Conservation (phyloP, 257 asterid genomes). For the Solanum pimpinellifolium region DNA sequence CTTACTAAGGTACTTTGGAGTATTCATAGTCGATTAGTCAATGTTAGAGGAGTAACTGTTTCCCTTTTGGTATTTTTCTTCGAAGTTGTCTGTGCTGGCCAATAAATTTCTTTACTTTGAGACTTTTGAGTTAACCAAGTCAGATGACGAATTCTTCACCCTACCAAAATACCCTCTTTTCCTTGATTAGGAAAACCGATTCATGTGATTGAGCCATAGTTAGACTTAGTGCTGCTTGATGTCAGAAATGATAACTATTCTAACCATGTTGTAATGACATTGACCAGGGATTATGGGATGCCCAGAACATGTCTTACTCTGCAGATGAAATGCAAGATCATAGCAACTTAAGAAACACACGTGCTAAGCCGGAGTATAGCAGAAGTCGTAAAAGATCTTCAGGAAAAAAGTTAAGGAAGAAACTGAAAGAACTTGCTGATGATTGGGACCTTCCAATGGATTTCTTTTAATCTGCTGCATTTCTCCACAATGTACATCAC, state of each 20-base stretch:
- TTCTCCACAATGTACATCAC: not conserved
- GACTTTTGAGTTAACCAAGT: not conserved
- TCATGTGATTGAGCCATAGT: not conserved
- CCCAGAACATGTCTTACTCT: constrained; percentile 14
- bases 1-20: constrained; percentile 41
- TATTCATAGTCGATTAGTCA: not conserved
- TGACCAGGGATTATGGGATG: constrained; percentile 46
- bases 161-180: not conserved
- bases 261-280: not conserved
- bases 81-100: not conserved
- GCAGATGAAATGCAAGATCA: constrained; percentile 20
- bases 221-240: not conserved
- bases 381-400: constrained; percentile 7
- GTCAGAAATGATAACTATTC: not conserved
- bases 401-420: constrained; percentile 8
- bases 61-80: not conserved
- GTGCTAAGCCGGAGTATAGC: not conserved
- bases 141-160: not conserved
- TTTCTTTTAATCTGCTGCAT: constrained; percentile 20
- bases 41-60: not conserved
- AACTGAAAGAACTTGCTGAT: constrained; percentile 15
- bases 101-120: not conserved
- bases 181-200: not conserved
- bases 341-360: not conserved
- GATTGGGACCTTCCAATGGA: constrained; percentile 70